Conservation (phyloP, 495 filamentous ascomycete genomes). For the Cudoniella acicularis region DNA sequence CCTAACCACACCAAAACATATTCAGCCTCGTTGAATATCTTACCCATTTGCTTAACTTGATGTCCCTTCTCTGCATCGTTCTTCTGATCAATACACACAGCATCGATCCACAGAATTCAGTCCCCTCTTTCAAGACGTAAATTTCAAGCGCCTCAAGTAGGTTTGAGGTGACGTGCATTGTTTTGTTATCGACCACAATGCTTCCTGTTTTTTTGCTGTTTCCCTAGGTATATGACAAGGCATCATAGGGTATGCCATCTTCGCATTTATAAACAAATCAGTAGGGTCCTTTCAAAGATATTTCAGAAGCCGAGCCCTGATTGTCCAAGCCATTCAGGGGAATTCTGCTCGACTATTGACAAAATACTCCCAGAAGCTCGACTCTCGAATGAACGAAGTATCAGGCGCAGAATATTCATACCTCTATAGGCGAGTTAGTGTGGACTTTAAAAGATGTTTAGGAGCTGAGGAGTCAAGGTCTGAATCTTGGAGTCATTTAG, state of each 20-base stretch:
- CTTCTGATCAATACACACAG: constrained; percentile 1
- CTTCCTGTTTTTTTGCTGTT: neutral
- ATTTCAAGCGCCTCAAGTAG: neutral
- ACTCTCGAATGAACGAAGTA: neutral
- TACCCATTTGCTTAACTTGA: constrained; percentile 27
- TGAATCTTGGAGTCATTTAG: neutral
- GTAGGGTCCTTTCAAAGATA: too few relatives aligned
- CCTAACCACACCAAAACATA: constrained; percentile 13
- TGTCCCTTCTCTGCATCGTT: constrained; percentile 2
- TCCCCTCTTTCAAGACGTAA: neutral
- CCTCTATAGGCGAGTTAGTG: neutral
- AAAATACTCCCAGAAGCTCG: too few relatives aligned
- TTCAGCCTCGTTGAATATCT: constrained; percentile 22
- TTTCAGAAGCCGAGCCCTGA: too few relatives aligned
- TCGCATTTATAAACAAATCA: neutral
- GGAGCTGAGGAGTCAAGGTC: neutral
- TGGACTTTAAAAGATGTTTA: neutral
- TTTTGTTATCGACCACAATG: neutral
- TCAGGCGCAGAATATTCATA: too few relatives aligned
- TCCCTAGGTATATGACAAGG: constrained; percentile 3
- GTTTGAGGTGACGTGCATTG: neutral
- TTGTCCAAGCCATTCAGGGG: too few relatives aligned
- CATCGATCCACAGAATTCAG: constrained; percentile 1
- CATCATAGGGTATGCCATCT: constrained; percentile 3
- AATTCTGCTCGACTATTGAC: too few relatives aligned